Percentiles rank a stretch among this genome's conserved stretches.
These are phyloP conservation scores for Starmerella khaoyaiensis DNA, from an alignment of 805 yeast species.

Conservation along the genomic window DNA sequence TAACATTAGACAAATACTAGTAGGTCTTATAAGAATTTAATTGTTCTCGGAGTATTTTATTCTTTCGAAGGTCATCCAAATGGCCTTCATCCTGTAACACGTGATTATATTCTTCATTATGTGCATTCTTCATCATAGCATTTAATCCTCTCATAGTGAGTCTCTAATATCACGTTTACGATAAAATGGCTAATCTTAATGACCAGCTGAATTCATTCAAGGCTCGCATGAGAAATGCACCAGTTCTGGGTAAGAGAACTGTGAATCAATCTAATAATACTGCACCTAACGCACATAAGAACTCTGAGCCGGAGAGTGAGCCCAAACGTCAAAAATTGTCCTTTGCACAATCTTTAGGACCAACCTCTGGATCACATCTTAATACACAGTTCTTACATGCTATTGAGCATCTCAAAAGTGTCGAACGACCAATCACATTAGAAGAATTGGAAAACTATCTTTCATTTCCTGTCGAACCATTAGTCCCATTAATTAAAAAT, in stretches of 20 bases:
- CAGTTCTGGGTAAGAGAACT: conserved; percentile 33
- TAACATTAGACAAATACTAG: too few species aligned
- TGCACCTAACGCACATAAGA: conserved; percentile 6
- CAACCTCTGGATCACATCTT: conserved; percentile 41
- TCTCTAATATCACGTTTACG: too few species aligned
- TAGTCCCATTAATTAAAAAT: conserved; percentile 58
- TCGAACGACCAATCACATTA: conserved; percentile 58
- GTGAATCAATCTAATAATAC: conserved; percentile 9
- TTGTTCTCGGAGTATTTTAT: too few species aligned
- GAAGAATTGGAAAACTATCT: conserved; percentile 55
- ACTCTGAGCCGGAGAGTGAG: conserved; percentile 15
- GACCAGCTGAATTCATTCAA: conserved; percentile 56
- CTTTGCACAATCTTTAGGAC: conserved; percentile 15
- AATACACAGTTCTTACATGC: conserved; percentile 85
- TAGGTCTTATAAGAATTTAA: too few species aligned
- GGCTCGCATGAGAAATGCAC: conserved; percentile 45
- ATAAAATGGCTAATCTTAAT: conserved; percentile 31
- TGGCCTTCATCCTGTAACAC: too few species aligned
- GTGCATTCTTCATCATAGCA: too few species aligned
- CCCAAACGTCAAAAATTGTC: conserved; percentile 20
- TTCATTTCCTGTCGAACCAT: conserved; percentile 46
- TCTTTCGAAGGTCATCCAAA: too few species aligned
- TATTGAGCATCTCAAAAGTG: conserved; percentile 65
- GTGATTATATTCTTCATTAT: too few species aligned
- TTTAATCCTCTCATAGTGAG: too few species aligned